Base-by-base conservation (phyloP, 768 basidiomycete species). In the Leccinum barrowsii region DNA sequence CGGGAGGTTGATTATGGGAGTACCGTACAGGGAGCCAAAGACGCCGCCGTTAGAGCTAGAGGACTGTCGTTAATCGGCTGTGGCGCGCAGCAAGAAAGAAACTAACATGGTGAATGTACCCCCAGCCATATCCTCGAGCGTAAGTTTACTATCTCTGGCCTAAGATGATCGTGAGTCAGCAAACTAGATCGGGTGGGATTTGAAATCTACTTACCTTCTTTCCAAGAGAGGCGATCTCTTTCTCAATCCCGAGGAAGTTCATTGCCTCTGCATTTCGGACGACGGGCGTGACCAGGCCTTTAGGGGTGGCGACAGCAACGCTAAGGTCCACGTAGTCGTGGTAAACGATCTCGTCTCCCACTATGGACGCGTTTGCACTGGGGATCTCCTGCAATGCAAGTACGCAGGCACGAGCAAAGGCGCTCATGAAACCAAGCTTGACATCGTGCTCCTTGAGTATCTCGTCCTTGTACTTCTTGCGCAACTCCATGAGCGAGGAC, bases 371-470 rank as follows among this genome's bases (percentile, higher is more conserved):
- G 72, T 99, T 98, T 51, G 93, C 95, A 3, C 85, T 85, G 11
- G 94, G 94, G 62, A 99, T 91, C 76, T 98, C 95, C 73, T 87
- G 83, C 63, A 98, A 77, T 10, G 92, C 93, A 30, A 98, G 77
- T 30, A 82, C 76, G 50, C 84, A 89, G 4, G 97, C 97, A 65
- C 86, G 87, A 46, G 94, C 90, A 69, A 99, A 98, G 49, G 94
- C 94, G 63, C 89, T 90, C 96, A 99, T 99, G 84, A 90, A 98
- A 15, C 97, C 96, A 61, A 99, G 84, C 75, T 98, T 98, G 73
- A 98, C 87, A 52, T 94, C 95, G 65, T 94, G 89, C 69, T 87
- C 84, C 74, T 98, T 97, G 47, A 94, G 78, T 40, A 98, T 79
- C 47, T 83, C 78, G 62, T 97, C 94, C 80, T 98, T 98, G 85